Conservation (phyloP, 129 eudicot species). For the Solidago caesia region DNA sequence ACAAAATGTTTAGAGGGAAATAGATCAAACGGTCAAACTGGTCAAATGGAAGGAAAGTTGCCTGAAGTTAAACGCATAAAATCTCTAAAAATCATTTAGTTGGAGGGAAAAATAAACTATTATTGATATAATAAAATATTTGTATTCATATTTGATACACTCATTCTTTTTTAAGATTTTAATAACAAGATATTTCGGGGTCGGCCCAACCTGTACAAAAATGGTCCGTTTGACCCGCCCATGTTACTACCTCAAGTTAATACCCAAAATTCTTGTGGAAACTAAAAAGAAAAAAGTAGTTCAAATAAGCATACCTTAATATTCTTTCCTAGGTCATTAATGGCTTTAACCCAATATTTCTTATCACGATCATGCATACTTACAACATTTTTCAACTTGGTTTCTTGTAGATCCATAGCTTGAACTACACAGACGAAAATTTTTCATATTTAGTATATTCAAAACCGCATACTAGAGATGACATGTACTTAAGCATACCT, state of each 20-base stretch:
- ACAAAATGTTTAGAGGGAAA: too few relatives aligned
- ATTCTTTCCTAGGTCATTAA: constrained; percentile 32
- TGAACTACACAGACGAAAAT: constrained; percentile 23
- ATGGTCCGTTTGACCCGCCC: neutral
- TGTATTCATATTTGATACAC: neutral
- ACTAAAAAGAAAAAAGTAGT: neutral
- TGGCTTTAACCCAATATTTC: constrained; percentile 33
- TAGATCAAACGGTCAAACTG: too few relatives aligned
- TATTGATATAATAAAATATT: too few relatives aligned
- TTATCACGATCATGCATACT: constrained; percentile 34
- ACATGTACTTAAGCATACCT: constrained; percentile 21
- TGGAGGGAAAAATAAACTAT: too few relatives aligned
- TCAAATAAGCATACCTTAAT: constrained; percentile 28
- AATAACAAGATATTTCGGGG: neutral
- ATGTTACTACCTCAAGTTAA: neutral
- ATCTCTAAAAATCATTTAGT: too few relatives aligned
- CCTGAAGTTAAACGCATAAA: too few relatives aligned
- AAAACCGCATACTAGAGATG: neutral
- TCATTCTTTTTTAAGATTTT: too few relatives aligned
- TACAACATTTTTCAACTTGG: constrained; percentile 23
- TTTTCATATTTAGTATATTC: neutral
- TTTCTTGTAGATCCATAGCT: constrained; percentile 31
- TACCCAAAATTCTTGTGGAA: neutral
- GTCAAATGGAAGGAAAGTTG: too few relatives aligned
- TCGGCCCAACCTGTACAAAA: too few relatives aligned